phyloP scores from a whole-genome alignment of 106 monocot species.

The Phalaenopsis equestris region DNA sequence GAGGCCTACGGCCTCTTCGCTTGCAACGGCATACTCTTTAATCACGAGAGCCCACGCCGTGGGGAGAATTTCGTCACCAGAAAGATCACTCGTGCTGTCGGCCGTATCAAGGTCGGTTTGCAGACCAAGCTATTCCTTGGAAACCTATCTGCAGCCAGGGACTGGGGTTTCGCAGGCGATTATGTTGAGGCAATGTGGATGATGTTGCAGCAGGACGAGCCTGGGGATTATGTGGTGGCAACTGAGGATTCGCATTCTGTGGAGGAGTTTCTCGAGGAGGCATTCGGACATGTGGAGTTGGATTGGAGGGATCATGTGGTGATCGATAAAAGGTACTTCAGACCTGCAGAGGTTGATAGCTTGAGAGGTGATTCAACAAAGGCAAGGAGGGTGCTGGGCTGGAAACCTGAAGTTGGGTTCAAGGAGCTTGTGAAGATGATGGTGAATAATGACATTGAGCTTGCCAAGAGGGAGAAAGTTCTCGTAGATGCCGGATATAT shows the following conservation, averaged over 20 bases:
- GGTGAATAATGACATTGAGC: constrained; percentile 72
- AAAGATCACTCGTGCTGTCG: constrained; percentile 96
- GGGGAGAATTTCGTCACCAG: constrained; percentile 98
- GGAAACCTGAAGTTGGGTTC: constrained; percentile 92
- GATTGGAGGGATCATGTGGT: constrained; percentile 94
- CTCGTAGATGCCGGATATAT: constrained; percentile 80
- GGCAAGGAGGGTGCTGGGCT: constrained; percentile 60
- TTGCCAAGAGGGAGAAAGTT: constrained; percentile 88
- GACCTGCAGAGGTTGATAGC: constrained; percentile 90
- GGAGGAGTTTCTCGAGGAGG: constrained; percentile 77
- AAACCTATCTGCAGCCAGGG: constrained; percentile 77
- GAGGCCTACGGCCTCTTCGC: constrained; percentile 92
- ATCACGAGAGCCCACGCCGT: constrained; percentile 86
- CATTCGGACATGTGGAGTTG: constrained; percentile 71
- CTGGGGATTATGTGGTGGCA: constrained; percentile 87
- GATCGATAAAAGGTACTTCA: constrained; percentile 84
- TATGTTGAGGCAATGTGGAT: constrained; percentile 99
- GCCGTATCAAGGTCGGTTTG: constrained; percentile 74
- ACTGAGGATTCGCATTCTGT: constrained; percentile 93
- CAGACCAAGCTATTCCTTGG: constrained; percentile 90
- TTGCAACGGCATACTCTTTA: constrained; percentile 95
- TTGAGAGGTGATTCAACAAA: constrained; percentile 81
- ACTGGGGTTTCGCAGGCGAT: constrained; percentile 97
- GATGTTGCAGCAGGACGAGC: constrained; percentile 92
- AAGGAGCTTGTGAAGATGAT: constrained; percentile 86